These are phyloP conservation scores for Peronosclerospora sorghi DNA, from an alignment of 352 stramenopile genomes.

Conservation along the genomic window DNA sequence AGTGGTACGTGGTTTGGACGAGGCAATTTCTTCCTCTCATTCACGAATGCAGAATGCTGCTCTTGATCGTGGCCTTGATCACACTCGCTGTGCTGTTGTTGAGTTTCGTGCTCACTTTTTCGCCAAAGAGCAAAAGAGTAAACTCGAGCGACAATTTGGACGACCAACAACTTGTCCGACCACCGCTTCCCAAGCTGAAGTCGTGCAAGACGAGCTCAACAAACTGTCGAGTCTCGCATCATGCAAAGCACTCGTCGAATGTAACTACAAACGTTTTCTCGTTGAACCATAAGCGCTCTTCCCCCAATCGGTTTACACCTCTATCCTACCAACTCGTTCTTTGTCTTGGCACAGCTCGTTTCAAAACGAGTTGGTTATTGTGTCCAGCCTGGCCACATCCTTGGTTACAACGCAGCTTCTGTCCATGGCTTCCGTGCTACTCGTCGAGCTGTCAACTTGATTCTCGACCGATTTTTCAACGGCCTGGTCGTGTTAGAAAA, in stretches of 20 bases:
- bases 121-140: conserved; percentile 63
- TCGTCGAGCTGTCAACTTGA: conserved; percentile 56
- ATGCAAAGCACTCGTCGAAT: conserved; percentile 73
- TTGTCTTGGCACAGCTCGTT: conserved; percentile 30
- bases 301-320: too few relatives aligned
- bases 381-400: conserved; percentile 57
- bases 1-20: conserved; percentile 20
- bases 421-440: conserved; percentile 48
- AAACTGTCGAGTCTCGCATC: conserved; percentile 36
- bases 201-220: conserved; percentile 57
- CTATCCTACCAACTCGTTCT: too few relatives aligned
- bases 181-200: conserved; percentile 43
- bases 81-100: conserved; percentile 55
- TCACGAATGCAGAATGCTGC: background rate
- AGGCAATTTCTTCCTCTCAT: background rate
- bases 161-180: conserved; percentile 48
- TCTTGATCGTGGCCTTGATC: conserved; percentile 50
- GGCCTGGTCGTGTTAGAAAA: conserved; percentile 64
- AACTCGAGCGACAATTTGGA: conserved; percentile 59
- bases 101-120: conserved; percentile 72
- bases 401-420: conserved; percentile 62
- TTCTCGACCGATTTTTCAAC: conserved; percentile 55
- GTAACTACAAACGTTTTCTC: conserved; percentile 62
- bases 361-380: conserved; percentile 35
- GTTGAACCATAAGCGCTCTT: conserved; percentile 21